phyloP scores from a whole-genome alignment of 1,139 yeast genomes.

The Geotrichum phurueaensis region DNA sequence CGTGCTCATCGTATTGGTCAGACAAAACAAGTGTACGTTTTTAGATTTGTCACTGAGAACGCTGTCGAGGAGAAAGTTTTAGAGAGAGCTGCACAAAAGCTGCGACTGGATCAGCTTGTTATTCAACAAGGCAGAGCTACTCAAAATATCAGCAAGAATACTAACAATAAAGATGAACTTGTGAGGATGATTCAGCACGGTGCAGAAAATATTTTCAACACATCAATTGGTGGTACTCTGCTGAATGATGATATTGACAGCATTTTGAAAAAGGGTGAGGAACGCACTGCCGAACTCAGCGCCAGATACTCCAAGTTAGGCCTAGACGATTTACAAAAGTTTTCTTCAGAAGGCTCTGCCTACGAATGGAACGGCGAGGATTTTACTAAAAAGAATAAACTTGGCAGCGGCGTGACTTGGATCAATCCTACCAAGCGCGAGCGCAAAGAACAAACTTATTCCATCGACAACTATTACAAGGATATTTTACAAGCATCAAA shows the following conservation, averaged over 20 bases:
- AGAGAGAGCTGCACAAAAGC: conserved; percentile 92
- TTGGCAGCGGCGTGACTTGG: conserved; percentile 42
- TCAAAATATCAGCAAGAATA: conserved; percentile 41
- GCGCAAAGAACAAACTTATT: conserved; percentile 73
- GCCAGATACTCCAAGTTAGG: conserved; percentile 80
- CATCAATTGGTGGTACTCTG: conserved; percentile 34
- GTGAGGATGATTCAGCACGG: conserved; percentile 96
- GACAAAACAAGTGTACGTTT: conserved; percentile 90
- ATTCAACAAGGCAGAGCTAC: conserved; percentile 83
- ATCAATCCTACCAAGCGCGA: conserved; percentile 86
- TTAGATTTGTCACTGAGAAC: conserved; percentile 86
- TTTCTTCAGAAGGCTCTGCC: conserved; percentile 75
- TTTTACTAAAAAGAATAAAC: conserved; percentile 57
- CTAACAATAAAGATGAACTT: conserved; percentile 63
- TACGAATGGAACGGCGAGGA: conserved; percentile 98
- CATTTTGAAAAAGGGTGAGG: conserved; percentile 71
- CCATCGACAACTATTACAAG: conserved; percentile 82
- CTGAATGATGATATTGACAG: conserved; percentile 73
- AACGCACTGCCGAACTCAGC: conserved; percentile 70
- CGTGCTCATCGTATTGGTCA: conserved; percentile 98
- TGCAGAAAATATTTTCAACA: conserved; percentile 71
- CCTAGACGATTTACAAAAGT: conserved; percentile 85
- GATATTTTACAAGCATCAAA: conserved; percentile 52
- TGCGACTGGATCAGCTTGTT: conserved; percentile 87
- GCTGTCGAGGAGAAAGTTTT: conserved; percentile 95